Conservation (phyloP, 2,329 filamentous ascomycete species). For the Colletotrichum sp. region DNA sequence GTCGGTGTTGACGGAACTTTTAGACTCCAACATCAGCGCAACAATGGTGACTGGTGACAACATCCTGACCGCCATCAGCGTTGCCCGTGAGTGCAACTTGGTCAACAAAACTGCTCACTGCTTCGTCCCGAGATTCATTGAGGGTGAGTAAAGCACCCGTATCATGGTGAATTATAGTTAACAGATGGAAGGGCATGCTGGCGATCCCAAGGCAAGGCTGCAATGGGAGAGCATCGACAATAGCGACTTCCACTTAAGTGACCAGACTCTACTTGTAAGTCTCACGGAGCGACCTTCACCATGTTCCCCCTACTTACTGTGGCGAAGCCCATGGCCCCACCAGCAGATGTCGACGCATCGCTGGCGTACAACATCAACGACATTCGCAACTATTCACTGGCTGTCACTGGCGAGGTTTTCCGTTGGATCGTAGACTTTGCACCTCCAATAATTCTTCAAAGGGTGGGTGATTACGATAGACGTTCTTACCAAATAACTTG, state of each 20-base stretch:
- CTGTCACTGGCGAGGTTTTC: constrained; percentile 92
- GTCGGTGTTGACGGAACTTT: constrained; percentile 80
- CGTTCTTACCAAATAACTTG: background rate
- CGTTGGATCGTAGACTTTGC: constrained; percentile 96
- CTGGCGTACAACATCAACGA: constrained; percentile 85
- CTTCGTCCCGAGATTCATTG: constrained; percentile 87
- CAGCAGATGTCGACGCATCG: constrained; percentile 77
- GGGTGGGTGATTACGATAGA: constrained; percentile 50
- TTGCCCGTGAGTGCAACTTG: constrained; percentile 87
- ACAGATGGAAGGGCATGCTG: constrained; percentile 62
- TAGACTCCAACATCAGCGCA: constrained; percentile 81
- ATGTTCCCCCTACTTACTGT: constrained; percentile 14
- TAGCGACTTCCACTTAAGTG: constrained; percentile 76
- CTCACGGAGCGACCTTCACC: background rate
- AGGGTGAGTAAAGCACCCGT: constrained; percentile 55
- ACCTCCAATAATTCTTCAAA: constrained; percentile 76
- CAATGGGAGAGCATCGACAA: constrained; percentile 97
- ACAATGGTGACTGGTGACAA: constrained; percentile 99
- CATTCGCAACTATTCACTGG: constrained; percentile 84
- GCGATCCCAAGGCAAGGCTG: constrained; percentile 75
- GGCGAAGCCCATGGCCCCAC: constrained; percentile 71
- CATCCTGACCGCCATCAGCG: constrained; percentile 94
- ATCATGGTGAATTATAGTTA: background rate
- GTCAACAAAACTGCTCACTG: constrained; percentile 84
- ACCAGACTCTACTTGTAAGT: constrained; percentile 72